Conservation (phyloP, 83 land plant species). For the Isoetes engelmannii region DNA sequence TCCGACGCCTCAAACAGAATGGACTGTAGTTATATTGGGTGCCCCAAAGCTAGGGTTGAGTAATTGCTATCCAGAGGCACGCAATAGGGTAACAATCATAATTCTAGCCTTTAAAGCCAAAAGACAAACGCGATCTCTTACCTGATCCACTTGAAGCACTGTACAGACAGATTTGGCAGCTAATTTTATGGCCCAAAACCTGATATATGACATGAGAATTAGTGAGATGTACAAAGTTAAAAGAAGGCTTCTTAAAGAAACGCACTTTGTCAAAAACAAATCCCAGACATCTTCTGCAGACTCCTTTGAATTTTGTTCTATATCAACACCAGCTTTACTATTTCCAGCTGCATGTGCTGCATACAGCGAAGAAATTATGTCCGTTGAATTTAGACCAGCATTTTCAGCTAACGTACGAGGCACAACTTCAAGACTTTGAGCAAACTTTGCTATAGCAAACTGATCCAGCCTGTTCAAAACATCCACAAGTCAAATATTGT, state of each 20-base stretch:
- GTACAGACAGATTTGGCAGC: constrained; percentile 97
- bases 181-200: constrained; percentile 88
- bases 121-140: constrained; percentile 17
- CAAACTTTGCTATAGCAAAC: constrained; percentile 96
- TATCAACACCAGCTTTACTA: constrained; percentile 69
- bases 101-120: background rate
- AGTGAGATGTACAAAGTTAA: background rate
- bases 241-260: background rate
- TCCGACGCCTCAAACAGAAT: too few relatives aligned
- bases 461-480: constrained; percentile 75
- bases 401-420: constrained; percentile 88
- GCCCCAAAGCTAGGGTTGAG: too few relatives aligned
- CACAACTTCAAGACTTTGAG: constrained; percentile 91
- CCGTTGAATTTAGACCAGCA: constrained; percentile 91
- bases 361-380: constrained; percentile 77
- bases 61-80: too few relatives aligned
- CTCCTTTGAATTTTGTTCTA: constrained; percentile 55
- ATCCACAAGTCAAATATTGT: background rate
- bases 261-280: constrained; percentile 83
- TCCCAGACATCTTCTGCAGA: constrained; percentile 66
- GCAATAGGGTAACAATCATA: constrained; percentile 20
- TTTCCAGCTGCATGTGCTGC: constrained; percentile 91
- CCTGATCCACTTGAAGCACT: constrained; percentile 93
- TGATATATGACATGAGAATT: constrained; percentile 13
- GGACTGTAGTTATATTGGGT: too few relatives aligned